Percentiles rank a stretch among this genome's conserved stretches.
Conservation (phyloP, 495 filamentous ascomycete species). For the Zalerion maritima region DNA sequence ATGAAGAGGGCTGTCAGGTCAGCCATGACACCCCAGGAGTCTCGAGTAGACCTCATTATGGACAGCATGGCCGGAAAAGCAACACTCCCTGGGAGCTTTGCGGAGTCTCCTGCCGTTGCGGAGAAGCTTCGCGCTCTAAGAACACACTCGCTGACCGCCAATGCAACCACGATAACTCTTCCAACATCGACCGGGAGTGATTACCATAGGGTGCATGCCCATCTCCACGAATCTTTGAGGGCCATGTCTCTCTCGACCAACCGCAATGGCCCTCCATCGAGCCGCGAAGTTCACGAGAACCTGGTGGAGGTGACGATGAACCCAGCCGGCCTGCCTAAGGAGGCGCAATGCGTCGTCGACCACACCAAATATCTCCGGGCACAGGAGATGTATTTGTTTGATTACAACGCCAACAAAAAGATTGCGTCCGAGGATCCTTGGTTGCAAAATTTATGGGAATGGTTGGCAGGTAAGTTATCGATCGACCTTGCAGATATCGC, state of each 20-base stretch:
- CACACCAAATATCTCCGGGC: slow-evolving; percentile 35
- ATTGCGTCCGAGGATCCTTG: slow-evolving; percentile 59
- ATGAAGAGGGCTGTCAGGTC: no score
- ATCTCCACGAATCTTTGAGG: no score
- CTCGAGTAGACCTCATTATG: slow-evolving; percentile 9
- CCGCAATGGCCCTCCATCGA: slow-evolving; percentile 14
- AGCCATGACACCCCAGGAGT: slow-evolving; percentile 20
- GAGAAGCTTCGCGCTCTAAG: no score
- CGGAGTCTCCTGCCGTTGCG: slow-evolving; percentile 2
- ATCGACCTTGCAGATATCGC: neutral
- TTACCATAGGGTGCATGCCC: no score
- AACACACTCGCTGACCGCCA: no score
- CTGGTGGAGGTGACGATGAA: slow-evolving; percentile 34
- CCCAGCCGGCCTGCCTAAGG: slow-evolving; percentile 16
- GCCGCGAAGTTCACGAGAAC: slow-evolving; percentile 27
- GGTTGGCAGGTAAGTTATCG: slow-evolving; percentile 56
- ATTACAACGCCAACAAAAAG: slow-evolving; percentile 50
- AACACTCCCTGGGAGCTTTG: no score
- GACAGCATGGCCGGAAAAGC: no score
- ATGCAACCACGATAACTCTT: no score
- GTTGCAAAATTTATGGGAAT: slow-evolving; percentile 64
- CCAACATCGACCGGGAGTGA: no score
- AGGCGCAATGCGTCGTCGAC: slow-evolving; percentile 24
- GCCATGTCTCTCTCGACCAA: no score
- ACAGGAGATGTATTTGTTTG: slow-evolving; percentile 64